Base-by-base conservation (phyloP, 768 basidiomycete genomes). In the Strobilomyces dryophilus region DNA sequence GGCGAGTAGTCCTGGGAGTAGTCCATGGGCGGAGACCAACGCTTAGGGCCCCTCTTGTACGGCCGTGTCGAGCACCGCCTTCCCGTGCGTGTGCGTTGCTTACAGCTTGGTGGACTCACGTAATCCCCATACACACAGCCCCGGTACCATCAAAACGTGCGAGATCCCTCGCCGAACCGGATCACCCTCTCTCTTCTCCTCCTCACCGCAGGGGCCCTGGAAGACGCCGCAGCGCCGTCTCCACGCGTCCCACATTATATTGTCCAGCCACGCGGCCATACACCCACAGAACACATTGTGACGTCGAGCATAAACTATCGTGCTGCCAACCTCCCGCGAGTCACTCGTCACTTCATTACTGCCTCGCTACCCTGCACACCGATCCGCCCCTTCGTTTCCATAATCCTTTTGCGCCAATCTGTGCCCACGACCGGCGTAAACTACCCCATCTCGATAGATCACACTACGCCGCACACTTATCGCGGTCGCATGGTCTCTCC, bases 121-220 rank as follows among this genome's bases (percentile, higher is more conserved):
- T 61, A 54, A 61, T 61, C 47, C 10, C 24, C 24, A 24, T 24
- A 24, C 5, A 44, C 21, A 21, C 18, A 49, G 41, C 17, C n/a
- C n/a, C n/a, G n/a, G n/a, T n/a, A 61, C 47, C 62, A 62, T 64
- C 62, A 61, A 58, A 53, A 61, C 62, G 62, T 61, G 62, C 34
- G 44, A 40, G 51, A 61, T 57, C 15, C 12, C 24, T 47, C 44
- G 34, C 43, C 12, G 18, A 3, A 17, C 37, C 31, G 40, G 41
- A 49, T 42, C 36, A 41, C 26, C 10, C 27, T 45, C 46, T 29
- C 31, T 20, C 3, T 29, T 18, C 1, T n/a, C n/a, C n/a, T 34
- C 10, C 39, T 61, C 52, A 56, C 61, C 50, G 45, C 56, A 8
- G 34, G 10, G 15, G 49, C 62, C 57, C 63, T 62, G 63, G 34